Percentiles rank a stretch among this genome's conserved stretches.
phyloP scores from a whole-genome alignment of 441 rosid species.

The Breynia disticha region DNA sequence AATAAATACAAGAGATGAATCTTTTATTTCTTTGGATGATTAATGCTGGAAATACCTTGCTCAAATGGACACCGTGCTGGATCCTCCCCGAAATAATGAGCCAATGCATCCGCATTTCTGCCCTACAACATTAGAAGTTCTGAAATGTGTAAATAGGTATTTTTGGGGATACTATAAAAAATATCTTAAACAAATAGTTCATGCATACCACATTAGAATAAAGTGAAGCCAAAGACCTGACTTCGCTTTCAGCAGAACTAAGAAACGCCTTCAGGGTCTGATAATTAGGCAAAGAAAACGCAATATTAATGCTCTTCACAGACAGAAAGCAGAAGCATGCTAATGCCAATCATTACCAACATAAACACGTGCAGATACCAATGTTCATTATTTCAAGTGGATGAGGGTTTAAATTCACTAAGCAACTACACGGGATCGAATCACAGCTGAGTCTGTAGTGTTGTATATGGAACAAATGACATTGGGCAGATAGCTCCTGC shows the following conservation, averaged over 20 bases:
- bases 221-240: constrained; percentile 66
- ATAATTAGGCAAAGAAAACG: not conserved
- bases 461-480: too few relatives aligned
- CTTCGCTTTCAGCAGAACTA: constrained; percentile 71
- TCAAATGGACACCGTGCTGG: constrained; percentile 88
- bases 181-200: constrained; percentile 1
- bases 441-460: too few relatives aligned
- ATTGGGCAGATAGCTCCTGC: too few relatives aligned
- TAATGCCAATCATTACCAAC: not conserved
- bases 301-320: not conserved
- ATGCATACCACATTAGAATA: constrained; percentile 74
- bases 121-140: constrained; percentile 48
- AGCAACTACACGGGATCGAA: too few relatives aligned
- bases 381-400: too few relatives aligned
- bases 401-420: too few relatives aligned
- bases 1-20: too few relatives aligned
- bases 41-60: constrained; percentile 45
- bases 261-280: constrained; percentile 71
- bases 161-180: constrained; percentile 1
- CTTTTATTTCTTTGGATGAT: not conserved
- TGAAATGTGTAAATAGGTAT: constrained; percentile 7
- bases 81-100: constrained; percentile 92
- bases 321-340: not conserved
- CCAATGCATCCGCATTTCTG: constrained; percentile 81
- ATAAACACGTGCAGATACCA: not conserved